Evolutionary conservation across 2,329 filamentous ascomycete species (phyloP), one percentile per base, ranked within the genome.

Genomic region (Talaromyces marneffei): DNA sequence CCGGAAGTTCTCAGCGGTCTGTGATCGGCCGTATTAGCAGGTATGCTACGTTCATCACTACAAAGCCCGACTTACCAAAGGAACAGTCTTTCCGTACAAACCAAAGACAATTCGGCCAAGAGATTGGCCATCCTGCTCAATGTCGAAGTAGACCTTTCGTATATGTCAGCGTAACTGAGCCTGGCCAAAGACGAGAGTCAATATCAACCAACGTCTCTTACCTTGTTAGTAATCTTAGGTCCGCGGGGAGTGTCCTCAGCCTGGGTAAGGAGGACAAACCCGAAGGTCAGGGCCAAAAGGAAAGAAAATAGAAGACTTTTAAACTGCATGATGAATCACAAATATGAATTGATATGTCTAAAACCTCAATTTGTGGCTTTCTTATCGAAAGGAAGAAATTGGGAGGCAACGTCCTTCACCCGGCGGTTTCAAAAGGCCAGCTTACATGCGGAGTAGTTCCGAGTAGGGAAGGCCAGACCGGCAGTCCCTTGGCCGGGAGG

Each of bases 211-310:
- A 37, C 18, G 25, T 10, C 27, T 37, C 68, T 62, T 74, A 84
- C 91, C 86, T 96, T 96, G 83, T 90, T 83, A 71, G 92, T 97
- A 81, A 97, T 93, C 86, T 94, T 95, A 65, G 91, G 93, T 52
- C 94, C 93, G 60, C 74, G 73, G 54, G 73, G 66, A 67, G 90
- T 89, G 69, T 89, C 86, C 63, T 85, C 86, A 35, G 85, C 84
- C 77, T 91, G 87, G 68, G 88, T 83, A 74, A 96, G 50, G 25
- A 64, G 86, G 59, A 71, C 72, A 80, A 91, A 85, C 68, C 92
- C 79, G 74, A 93, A 82, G 68, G 84, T 83, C 70, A 92, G 81
- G 70, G 90, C 87, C 70, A 95, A 75, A 72, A 96, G 85, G 73
- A 96, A 83, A 74, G 91, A 82, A 70, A 88, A 44, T 52, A 75